phyloP scores from a whole-genome alignment of 352 stramenopile genomes.

The Globisporangium barbulae region DNA sequence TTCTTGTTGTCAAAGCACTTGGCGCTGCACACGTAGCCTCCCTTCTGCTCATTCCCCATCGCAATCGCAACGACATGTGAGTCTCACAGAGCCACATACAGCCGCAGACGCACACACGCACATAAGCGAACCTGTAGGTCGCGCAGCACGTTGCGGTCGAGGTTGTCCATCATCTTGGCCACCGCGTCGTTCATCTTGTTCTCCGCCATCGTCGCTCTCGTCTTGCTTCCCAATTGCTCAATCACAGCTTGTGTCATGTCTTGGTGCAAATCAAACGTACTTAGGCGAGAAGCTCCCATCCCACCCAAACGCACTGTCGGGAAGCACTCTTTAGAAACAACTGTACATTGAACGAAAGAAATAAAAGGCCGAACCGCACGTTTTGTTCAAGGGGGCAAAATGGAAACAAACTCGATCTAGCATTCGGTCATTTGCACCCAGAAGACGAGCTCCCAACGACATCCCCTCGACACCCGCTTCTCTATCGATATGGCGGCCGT shows the following conservation, averaged over 20 bases:
- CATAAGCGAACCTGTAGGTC: conserved; percentile 48
- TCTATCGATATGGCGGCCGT: not conserved
- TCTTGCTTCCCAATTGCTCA: not conserved
- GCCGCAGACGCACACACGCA: not conserved
- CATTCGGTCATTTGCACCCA: conserved; percentile 2
- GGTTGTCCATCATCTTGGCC: conserved; percentile 77
- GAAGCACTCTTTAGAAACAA: not conserved
- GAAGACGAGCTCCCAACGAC: not conserved
- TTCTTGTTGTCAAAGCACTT: conserved; percentile 87
- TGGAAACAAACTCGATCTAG: not conserved
- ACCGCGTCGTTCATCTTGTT: conserved; percentile 82
- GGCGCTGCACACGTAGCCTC: conserved; percentile 80
- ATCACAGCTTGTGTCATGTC: conserved; percentile 6
- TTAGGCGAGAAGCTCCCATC: not conserved
- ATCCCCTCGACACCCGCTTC: not conserved
- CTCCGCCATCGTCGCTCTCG: conserved; percentile 53
- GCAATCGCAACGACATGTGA: not conserved
- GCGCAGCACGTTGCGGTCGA: conserved; percentile 74
- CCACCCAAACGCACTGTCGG: not conserved
- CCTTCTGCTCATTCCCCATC: conserved; percentile 36
- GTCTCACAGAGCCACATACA: not conserved
- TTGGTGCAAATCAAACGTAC: conserved; percentile 12
- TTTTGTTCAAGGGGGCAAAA: conserved; percentile 4
- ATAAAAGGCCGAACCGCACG: conserved; percentile 9
- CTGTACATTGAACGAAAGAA: not conserved